Base-by-base conservation (phyloP, 495 filamentous ascomycete genomes). In the Tuber magnatum region DNA sequence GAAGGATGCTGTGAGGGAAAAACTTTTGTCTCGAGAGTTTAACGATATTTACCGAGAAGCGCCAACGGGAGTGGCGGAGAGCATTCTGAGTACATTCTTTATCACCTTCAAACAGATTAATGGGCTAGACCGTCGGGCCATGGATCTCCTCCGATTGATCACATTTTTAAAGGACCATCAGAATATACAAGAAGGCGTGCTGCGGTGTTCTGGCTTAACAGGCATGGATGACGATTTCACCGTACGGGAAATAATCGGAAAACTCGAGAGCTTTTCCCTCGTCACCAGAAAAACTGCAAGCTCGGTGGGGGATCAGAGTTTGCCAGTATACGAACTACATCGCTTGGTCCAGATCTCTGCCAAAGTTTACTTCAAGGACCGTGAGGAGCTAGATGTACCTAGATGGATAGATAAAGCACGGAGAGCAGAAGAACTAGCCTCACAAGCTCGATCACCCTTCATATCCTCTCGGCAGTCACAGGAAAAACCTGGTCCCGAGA, bases 81-180 rank as follows among this genome's bases (percentile, higher is more conserved):
- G 56, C 56, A 77, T 87, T 10, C 78, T 86, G 20, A 83, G 80
- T 3, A 87, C 85, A 43, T 88, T 85, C 85, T 73, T 83, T 74
- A 80, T 88, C n/a, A 86, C 86, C 0, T 88, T 87, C 74, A 81
- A 86, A 22, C 83, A 86, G 18, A 85, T 88, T 69, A 51, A 77
- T 48, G 22, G 32, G 14, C 70, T 81, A 61, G 75, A 75, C 44
- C 70, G 69, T 32, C 65, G 65, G 20, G 83, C 82, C 22, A 75
- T 74, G 5, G 70, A 82, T n/a, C 69, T 85, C 28, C 76, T 84
- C 14, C 81, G 71, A 46, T 69, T 84, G 28, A 82, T 84, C 69
- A 77, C 72, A 51, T 82, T 82, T 73, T 76, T 83, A 22, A 35
- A 32, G 4, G 80, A 84, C 68, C 76, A 72, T 41, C 80, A 84